A percentile compares a stretch with the other conserved stretches of the same genome.
Conservation (phyloP, 306 rosid genomes). For the Styphnolobium japonicum region DNA sequence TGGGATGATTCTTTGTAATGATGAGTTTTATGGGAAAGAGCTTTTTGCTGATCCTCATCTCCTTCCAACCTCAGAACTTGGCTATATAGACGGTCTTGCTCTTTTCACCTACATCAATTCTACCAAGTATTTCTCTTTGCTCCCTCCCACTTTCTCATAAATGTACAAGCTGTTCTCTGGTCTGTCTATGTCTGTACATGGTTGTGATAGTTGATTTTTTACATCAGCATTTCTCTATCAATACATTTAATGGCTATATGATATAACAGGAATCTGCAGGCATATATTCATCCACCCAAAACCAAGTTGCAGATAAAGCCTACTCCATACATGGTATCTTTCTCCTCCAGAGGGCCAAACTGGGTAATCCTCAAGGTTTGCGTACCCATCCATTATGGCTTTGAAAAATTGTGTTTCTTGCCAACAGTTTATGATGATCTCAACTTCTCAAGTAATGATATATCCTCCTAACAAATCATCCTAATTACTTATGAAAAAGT, state of each 20-base stretch:
- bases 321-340: slow-evolving; percentile 65
- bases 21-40: slow-evolving; percentile 21
- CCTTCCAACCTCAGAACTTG: slow-evolving; percentile 55
- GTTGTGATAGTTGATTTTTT: background rate
- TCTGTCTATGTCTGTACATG: background rate
- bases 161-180: background rate
- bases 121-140: slow-evolving; percentile 32
- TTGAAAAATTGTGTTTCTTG: too few species aligned
- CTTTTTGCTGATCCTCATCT: slow-evolving; percentile 52
- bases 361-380: slow-evolving; percentile 49
- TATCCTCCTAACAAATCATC: too few species aligned
- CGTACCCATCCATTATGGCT: background rate
- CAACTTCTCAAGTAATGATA: too few species aligned
- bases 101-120: slow-evolving; percentile 51
- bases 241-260: background rate
- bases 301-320: slow-evolving; percentile 42
- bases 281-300: slow-evolving; percentile 44
- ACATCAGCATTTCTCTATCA: background rate
- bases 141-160: background rate
- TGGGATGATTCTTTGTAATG: slow-evolving; percentile 80
- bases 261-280: slow-evolving; percentile 54
- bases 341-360: slow-evolving; percentile 78
- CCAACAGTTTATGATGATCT: too few species aligned
- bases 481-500: too few species aligned
- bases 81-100: slow-evolving; percentile 42